Percentiles rank a stretch among this genome's conserved stretches.
These are phyloP conservation scores for Botryosphaeria agaves DNA, from an alignment of 2,329 filamentous ascomycete genomes.

Conservation along the genomic window DNA sequence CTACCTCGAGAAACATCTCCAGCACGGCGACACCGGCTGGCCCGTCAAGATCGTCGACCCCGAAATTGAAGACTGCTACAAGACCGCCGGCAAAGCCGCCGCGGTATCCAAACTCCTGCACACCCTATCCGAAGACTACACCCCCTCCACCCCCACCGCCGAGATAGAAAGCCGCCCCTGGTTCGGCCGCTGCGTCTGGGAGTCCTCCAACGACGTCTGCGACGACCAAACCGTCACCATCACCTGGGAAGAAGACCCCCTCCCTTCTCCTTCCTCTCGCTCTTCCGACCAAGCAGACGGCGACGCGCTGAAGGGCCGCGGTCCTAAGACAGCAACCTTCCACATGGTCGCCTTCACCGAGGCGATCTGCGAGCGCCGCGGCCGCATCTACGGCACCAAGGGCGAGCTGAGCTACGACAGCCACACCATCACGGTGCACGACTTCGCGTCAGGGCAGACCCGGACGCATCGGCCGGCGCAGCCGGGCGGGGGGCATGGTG, in stretches of 20 bases:
- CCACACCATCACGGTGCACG: slow-evolving; percentile 53
- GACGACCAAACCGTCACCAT: slow-evolving; percentile 87
- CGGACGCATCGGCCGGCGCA: slow-evolving; percentile 42
- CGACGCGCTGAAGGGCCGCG: slow-evolving; percentile 22
- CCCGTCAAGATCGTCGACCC: slow-evolving; percentile 79
- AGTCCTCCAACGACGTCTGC: slow-evolving; percentile 80
- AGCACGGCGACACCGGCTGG: slow-evolving; percentile 54
- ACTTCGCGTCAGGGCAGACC: slow-evolving; percentile 44
- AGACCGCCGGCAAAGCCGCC: slow-evolving; percentile 23
- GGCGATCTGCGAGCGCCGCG: slow-evolving; percentile 71
- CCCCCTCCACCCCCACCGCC: slow-evolving; percentile 31
- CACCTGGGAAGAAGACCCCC: slow-evolving; percentile 60
- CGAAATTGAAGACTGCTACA: slow-evolving; percentile 66
- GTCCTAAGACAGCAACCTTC: slow-evolving; percentile 71
- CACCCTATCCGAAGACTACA: slow-evolving; percentile 36
- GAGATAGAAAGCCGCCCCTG: slow-evolving; percentile 37
- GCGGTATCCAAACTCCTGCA: slow-evolving; percentile 34
- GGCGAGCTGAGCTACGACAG: slow-evolving; percentile 84
- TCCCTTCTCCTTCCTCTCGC: slow-evolving; percentile 11
- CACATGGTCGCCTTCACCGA: slow-evolving; percentile 91
- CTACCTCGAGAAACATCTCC: slow-evolving; percentile 55
- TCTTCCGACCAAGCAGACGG: background rate
- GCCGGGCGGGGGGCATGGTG: slow-evolving; percentile 50
- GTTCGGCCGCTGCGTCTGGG: slow-evolving; percentile 94
- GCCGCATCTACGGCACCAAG: slow-evolving; percentile 67